Evolutionary conservation across 2,329 filamentous ascomycete genomes (phyloP).

Genomic region (Fusarium ambrosium): DNA sequence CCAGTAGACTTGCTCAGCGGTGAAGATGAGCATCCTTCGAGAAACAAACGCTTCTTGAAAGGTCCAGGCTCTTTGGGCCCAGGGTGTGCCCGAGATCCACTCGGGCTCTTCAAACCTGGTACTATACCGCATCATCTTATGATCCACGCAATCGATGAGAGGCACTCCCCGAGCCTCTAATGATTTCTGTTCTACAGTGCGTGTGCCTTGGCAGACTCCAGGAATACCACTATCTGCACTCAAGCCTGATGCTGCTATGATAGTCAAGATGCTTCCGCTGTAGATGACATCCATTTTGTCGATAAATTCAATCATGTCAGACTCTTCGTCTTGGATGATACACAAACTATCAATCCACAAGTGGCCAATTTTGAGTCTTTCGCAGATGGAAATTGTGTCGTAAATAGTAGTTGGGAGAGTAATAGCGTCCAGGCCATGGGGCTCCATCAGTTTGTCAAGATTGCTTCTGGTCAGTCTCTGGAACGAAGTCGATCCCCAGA

Average conservation of each 20-base stretch:
- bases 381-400: not conserved
- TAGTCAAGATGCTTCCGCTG: not conserved
- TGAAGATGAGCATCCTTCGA: constrained; percentile 4
- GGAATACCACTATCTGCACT: constrained; percentile 5
- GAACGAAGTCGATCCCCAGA: too few species aligned
- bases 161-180: constrained; percentile 1
- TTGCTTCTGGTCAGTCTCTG: too few species aligned
- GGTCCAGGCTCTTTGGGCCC: constrained; percentile 17
- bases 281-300: constrained; percentile 19
- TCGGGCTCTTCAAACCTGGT: constrained; percentile 3
- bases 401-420: constrained; percentile 1
- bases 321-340: constrained; percentile 9
- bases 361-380: not conserved
- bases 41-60: constrained; percentile 14
- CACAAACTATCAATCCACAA: constrained; percentile 12
- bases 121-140: not conserved
- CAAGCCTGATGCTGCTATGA: constrained; percentile 6
- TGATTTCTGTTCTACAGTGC: not conserved
- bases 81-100: constrained; percentile 9
- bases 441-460: not conserved
- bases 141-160: constrained; percentile 8
- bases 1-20: constrained; percentile 15
- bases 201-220: constrained; percentile 2
- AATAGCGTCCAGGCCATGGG: not conserved
- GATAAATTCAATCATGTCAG: not conserved